Evolutionary conservation across 2,329 filamentous ascomycete species (phyloP).

Genomic region (Stagonosporopsis rhizophila): DNA sequence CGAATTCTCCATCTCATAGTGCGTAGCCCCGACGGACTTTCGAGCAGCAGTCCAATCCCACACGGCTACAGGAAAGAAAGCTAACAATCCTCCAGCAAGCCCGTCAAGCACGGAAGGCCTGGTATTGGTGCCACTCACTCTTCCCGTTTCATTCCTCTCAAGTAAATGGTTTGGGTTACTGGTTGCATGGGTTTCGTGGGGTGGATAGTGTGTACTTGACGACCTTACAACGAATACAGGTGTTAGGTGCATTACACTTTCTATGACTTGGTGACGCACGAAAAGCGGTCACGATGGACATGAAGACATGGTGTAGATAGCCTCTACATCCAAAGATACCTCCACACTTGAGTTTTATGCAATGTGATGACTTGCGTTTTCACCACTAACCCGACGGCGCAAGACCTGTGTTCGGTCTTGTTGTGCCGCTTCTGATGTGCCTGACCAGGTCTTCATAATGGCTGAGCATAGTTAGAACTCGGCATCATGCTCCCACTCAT

Average conservation of each 20-base stretch:
- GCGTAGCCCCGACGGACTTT: constrained; percentile 57
- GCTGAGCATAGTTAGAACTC: neutral
- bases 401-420: no score
- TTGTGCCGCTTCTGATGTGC: no score
- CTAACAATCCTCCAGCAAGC: constrained; percentile 74
- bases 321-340: constrained; percentile 42
- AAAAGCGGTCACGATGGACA: constrained; percentile 39
- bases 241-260: constrained; percentile 49
- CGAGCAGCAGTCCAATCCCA: neutral
- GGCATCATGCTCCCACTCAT: neutral
- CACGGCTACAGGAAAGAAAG: constrained; percentile 1
- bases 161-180: constrained; percentile 67
- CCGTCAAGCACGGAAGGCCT: constrained; percentile 99
- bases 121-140: constrained; percentile 99
- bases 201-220: constrained; percentile 50
- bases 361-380: constrained; percentile 1
- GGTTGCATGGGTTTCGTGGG: constrained; percentile 51
- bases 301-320: constrained; percentile 43
- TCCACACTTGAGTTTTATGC: constrained; percentile 19
- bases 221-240: constrained; percentile 49
- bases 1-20: constrained; percentile 99
- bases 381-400: no score
- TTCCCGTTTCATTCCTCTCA: constrained; percentile 99
- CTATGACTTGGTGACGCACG: constrained; percentile 40
- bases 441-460: neutral